These are phyloP conservation scores for Colletotrichum eleusines DNA, from an alignment of 2,329 filamentous ascomycete genomes.

Conservation along the genomic window DNA sequence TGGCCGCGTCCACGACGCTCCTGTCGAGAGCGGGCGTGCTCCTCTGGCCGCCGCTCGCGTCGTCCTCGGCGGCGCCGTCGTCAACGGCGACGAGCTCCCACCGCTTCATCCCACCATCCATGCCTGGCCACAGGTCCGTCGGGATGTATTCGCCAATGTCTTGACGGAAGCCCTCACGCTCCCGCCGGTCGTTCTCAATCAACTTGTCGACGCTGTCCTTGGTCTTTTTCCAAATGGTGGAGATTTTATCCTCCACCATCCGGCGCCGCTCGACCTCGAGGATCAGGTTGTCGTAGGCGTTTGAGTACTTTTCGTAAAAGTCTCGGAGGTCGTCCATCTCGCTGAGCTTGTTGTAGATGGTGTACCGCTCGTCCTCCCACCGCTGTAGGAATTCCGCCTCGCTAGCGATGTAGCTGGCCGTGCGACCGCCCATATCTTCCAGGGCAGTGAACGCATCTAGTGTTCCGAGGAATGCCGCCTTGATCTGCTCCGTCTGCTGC, in stretches of 20 bases:
- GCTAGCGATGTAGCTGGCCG: slow-evolving; percentile 74
- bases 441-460: slow-evolving; percentile 74
- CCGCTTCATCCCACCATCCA: slow-evolving; percentile 69
- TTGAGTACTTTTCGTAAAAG: slow-evolving; percentile 90
- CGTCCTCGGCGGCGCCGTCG: slow-evolving; percentile 45
- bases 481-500: slow-evolving; percentile 70
- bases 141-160: slow-evolving; percentile 90
- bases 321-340: slow-evolving; percentile 82
- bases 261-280: slow-evolving; percentile 85
- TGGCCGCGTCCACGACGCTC: slow-evolving; percentile 48
- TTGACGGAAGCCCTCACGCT: slow-evolving; percentile 82
- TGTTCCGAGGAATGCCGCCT: slow-evolving; percentile 67
- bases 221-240: slow-evolving; percentile 81
- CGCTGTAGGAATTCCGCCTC: slow-evolving; percentile 72
- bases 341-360: slow-evolving; percentile 75
- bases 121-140: slow-evolving; percentile 86
- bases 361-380: slow-evolving; percentile 81
- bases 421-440: slow-evolving; percentile 73
- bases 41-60: slow-evolving; percentile 24
- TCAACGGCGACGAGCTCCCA: slow-evolving; percentile 62
- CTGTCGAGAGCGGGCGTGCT: slow-evolving; percentile 48
- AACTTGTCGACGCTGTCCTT: slow-evolving; percentile 81
- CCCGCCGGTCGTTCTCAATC: slow-evolving; percentile 76
- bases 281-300: slow-evolving; percentile 86
- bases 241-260: slow-evolving; percentile 78